phyloP scores from a whole-genome alignment of 2,329 filamentous ascomycete genomes.

The Ophiosphaerella korrae region DNA sequence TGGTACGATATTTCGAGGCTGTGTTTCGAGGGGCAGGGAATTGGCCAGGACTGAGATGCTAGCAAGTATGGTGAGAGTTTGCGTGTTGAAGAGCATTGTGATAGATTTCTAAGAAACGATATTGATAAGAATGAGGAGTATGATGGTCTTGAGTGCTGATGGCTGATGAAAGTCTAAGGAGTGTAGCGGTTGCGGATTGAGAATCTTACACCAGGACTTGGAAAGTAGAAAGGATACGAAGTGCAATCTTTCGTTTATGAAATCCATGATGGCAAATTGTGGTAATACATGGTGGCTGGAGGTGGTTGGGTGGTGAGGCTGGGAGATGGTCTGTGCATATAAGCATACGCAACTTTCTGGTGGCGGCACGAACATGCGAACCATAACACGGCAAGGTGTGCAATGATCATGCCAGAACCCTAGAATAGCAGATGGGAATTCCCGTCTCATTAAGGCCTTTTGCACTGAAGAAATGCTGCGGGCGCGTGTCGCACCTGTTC shows the following conservation, averaged over 20 bases:
- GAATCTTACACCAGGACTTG: constrained; percentile 13
- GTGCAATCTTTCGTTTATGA: constrained; percentile 22
- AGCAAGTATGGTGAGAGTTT: constrained; percentile 23
- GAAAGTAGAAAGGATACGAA: constrained; percentile 8
- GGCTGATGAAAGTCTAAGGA: constrained; percentile 10
- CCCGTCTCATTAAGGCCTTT: no score
- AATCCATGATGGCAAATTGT: constrained; percentile 21
- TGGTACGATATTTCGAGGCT: constrained; percentile 19
- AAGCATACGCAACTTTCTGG: background rate
- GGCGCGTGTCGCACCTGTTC: background rate
- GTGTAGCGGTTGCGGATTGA: constrained; percentile 10
- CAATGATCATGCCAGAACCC: no score
- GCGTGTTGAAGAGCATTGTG: constrained; percentile 36
- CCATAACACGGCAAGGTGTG: no score
- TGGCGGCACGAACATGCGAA: no score
- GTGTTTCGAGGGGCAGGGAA: constrained; percentile 35
- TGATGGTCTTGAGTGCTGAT: constrained; percentile 1
- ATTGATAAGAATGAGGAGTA: constrained; percentile 5
- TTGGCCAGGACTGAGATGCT: constrained; percentile 27
- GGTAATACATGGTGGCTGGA: constrained; percentile 27
- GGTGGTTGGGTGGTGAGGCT: constrained; percentile 36
- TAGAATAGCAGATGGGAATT: no score
- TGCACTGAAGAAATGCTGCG: no score
- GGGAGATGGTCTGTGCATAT: constrained; percentile 9
- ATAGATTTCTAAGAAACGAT: constrained; percentile 11